phyloP scores from a whole-genome alignment of 345 rosid species.

The Citrus sp. region DNA sequence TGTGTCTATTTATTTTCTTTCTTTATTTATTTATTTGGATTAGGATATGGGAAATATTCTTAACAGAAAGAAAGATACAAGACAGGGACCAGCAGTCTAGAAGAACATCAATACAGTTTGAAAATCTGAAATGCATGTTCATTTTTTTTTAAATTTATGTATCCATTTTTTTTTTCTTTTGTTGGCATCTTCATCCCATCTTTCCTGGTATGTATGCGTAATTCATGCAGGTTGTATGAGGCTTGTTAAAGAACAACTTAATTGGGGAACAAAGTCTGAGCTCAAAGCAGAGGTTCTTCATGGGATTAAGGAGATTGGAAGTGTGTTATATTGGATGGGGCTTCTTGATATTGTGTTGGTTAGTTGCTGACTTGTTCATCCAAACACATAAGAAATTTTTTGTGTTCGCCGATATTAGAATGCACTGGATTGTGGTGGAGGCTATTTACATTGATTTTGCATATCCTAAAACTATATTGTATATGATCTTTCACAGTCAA shows the following conservation, averaged over 20 bases:
- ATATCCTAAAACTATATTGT: background rate
- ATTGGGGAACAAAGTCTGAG: constrained; percentile 85
- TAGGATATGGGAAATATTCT: background rate
- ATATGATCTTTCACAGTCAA: background rate
- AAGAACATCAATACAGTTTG: background rate
- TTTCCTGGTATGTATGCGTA: background rate
- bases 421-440: background rate
- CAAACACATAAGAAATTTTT: background rate
- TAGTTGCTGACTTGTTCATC: constrained; percentile 34
- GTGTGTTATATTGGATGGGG: constrained; percentile 90
- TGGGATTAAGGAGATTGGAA: constrained; percentile 96
- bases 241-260: constrained; percentile 85
- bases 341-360: constrained; percentile 95
- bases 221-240: constrained; percentile 79
- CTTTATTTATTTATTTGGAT: background rate
- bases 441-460: background rate
- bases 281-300: constrained; percentile 84
- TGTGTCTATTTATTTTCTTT: background rate
- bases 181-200: background rate
- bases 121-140: background rate
- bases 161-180: background rate
- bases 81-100: background rate
- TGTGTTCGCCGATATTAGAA: background rate
- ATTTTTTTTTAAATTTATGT: background rate
- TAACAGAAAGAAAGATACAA: background rate